phyloP scores from a whole-genome alignment of 805 yeast genomes.

The Saccharomycopsis synnaedendra region DNA sequence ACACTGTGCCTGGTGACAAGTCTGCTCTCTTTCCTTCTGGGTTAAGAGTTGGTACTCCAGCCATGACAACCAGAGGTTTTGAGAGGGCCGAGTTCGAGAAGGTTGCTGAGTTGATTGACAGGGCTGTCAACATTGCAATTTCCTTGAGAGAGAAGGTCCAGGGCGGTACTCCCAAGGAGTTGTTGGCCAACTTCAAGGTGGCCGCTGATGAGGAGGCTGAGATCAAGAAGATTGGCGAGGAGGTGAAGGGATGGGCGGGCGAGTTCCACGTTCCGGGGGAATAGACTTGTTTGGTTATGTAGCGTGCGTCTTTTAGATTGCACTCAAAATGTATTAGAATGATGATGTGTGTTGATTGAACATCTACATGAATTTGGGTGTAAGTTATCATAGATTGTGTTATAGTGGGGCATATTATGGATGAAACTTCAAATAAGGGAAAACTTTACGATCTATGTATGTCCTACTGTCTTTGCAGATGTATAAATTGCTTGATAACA shows the following conservation, averaged over 20 bases:
- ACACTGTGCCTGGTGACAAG: slow-evolving; percentile 96
- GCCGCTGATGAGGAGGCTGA: slow-evolving; percentile 54
- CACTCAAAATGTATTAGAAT: background rate
- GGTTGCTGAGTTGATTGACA: slow-evolving; percentile 72
- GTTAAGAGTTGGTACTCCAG: slow-evolving; percentile 95
- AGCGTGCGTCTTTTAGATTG: background rate
- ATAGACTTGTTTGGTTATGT: background rate
- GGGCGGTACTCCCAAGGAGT: slow-evolving; percentile 47
- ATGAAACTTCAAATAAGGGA: too few relatives aligned
- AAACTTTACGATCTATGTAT: too few relatives aligned
- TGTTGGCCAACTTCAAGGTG: slow-evolving; percentile 57
- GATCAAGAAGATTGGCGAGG: slow-evolving; percentile 49
- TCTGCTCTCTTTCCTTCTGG: slow-evolving; percentile 97
- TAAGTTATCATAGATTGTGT: too few relatives aligned
- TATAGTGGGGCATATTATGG: too few relatives aligned
- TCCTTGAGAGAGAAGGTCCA: slow-evolving; percentile 41
- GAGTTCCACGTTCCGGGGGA: slow-evolving; percentile 84
- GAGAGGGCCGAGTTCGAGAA: slow-evolving; percentile 76
- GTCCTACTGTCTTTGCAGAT: too few relatives aligned
- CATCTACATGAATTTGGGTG: background rate
- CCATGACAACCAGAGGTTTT: slow-evolving; percentile 96
- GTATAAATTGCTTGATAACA: too few relatives aligned
- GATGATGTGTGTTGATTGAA: background rate
- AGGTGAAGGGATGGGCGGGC: slow-evolving; percentile 63
- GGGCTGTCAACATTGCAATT: slow-evolving; percentile 62